Evolutionary conservation across 1,284 basidiomycete species (phyloP).

Genomic region (Tilletia indica): DNA sequence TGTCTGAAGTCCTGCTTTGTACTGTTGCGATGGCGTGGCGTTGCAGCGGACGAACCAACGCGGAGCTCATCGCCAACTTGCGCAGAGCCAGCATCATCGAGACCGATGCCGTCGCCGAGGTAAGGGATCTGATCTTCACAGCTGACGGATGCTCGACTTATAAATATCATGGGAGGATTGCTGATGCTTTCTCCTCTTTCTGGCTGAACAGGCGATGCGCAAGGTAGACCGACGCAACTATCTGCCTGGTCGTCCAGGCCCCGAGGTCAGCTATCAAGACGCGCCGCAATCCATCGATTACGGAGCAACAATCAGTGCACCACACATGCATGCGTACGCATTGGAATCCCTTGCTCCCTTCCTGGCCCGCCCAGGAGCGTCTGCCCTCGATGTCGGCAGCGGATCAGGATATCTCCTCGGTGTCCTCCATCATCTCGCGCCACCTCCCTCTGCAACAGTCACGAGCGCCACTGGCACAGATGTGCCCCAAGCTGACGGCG

Average conservation of each 20-base stretch:
- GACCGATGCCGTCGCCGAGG: conserved; percentile 30
- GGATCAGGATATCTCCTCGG: conserved; percentile 47
- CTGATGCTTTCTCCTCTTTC: background rate
- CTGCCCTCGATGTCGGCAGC: conserved; percentile 70
- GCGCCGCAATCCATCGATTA: conserved; percentile 78
- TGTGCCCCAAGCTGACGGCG: background rate
- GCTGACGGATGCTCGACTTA: too few species aligned
- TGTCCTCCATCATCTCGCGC: conserved; percentile 48
- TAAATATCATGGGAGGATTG: too few species aligned
- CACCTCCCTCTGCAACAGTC: background rate
- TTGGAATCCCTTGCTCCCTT: conserved; percentile 70
- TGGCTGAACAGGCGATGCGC: conserved; percentile 31
- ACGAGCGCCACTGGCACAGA: background rate
- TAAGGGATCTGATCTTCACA: background rate
- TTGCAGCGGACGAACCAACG: conserved; percentile 69
- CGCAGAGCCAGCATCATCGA: conserved; percentile 62
- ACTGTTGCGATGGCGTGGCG: conserved; percentile 71
- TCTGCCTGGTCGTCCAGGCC: conserved; percentile 57
- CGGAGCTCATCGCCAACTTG: conserved; percentile 72
- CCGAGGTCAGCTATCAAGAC: conserved; percentile 66
- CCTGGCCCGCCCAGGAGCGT: conserved; percentile 66
- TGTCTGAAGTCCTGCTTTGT: background rate
- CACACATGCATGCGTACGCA: conserved; percentile 70
- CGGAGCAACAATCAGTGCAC: conserved; percentile 71
- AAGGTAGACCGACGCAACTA: conserved; percentile 61